phyloP scores from a whole-genome alignment of 495 filamentous ascomycete species.

The Podospora conica region DNA sequence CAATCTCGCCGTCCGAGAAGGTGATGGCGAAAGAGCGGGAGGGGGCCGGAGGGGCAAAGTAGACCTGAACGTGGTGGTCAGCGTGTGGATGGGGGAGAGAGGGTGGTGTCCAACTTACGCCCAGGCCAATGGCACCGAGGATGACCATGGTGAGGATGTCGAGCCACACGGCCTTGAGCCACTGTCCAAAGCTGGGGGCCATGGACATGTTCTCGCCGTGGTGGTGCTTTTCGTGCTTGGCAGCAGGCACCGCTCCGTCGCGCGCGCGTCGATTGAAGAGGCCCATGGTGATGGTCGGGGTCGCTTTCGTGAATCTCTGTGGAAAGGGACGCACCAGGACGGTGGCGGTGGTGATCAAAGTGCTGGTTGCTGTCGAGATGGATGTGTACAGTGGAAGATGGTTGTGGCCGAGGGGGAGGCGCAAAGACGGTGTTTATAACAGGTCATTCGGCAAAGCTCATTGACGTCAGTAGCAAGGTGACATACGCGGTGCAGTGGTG shows the following conservation, averaged over 20 bases:
- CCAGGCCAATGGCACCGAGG: constrained; percentile 53
- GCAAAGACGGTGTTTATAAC: background rate
- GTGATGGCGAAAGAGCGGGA: constrained; percentile 52
- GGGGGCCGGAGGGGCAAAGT: constrained; percentile 50
- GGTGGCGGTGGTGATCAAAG: background rate
- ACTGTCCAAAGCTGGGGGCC: constrained; percentile 46
- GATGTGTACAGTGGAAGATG: background rate
- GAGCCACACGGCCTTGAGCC: constrained; percentile 52
- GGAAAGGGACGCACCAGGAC: background rate
- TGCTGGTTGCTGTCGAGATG: background rate
- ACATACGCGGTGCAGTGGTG: background rate
- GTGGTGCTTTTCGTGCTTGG: background rate
- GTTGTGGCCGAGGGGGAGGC: background rate
- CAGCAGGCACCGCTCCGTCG: background rate
- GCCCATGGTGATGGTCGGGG: constrained; percentile 19
- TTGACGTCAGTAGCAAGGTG: background rate
- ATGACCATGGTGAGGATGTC: constrained; percentile 53
- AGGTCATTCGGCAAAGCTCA: background rate
- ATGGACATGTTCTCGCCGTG: constrained; percentile 22
- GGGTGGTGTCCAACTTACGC: constrained; percentile 36
- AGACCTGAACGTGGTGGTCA: constrained; percentile 37
- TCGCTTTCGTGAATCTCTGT: background rate
- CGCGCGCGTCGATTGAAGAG: constrained; percentile 23
- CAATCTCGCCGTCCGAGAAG: constrained; percentile 52
- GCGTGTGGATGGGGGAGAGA: background rate